Percentiles rank a stretch among this genome's conserved stretches.
Conservation (phyloP, 208 protist genomes). For the Endotrypanum monterogeii region DNA sequence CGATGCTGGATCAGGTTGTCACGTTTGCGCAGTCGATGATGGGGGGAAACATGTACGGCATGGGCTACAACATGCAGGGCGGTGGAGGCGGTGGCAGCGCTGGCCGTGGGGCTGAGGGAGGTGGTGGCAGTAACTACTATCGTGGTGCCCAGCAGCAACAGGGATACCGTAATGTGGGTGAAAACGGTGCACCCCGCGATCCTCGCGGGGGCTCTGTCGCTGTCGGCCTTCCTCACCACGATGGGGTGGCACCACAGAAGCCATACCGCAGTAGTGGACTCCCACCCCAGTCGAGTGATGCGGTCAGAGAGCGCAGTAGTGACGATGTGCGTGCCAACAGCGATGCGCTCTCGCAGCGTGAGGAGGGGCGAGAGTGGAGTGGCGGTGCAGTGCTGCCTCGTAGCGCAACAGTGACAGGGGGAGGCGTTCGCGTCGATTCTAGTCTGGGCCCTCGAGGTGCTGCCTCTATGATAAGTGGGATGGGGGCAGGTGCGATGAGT, state of each 20-base stretch:
- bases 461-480: not conserved
- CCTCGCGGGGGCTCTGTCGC: constrained; percentile 10
- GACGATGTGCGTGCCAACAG: constrained; percentile 16
- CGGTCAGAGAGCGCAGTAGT: constrained; percentile 21
- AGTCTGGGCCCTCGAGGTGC: not conserved
- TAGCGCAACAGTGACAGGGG: not conserved
- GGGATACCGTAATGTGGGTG: constrained; percentile 13
- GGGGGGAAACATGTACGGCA: constrained; percentile 19
- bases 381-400: constrained; percentile 3
- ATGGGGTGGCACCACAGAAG: constrained; percentile 13
- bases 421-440: constrained; percentile 3
- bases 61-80: constrained; percentile 8
- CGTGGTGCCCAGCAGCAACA: constrained; percentile 22
- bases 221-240: constrained; percentile 9
- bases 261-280: constrained; percentile 29
- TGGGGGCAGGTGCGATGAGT: constrained; percentile 5
- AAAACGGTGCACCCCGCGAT: constrained; percentile 15
- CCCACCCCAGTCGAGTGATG: constrained; percentile 5
- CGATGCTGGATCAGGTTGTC: constrained; percentile 43
- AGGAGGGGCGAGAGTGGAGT: constrained; percentile 28
- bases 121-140: constrained; percentile 18
- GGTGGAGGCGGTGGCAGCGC: constrained; percentile 18
- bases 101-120: constrained; percentile 2
- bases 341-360: constrained; percentile 21
- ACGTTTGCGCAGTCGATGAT: constrained; percentile 43